Evolutionary conservation across 2,329 filamentous ascomycete genomes (phyloP), one percentile per base, ranked within the genome.

Genomic region (Microdochium trichocladiopsis): DNA sequence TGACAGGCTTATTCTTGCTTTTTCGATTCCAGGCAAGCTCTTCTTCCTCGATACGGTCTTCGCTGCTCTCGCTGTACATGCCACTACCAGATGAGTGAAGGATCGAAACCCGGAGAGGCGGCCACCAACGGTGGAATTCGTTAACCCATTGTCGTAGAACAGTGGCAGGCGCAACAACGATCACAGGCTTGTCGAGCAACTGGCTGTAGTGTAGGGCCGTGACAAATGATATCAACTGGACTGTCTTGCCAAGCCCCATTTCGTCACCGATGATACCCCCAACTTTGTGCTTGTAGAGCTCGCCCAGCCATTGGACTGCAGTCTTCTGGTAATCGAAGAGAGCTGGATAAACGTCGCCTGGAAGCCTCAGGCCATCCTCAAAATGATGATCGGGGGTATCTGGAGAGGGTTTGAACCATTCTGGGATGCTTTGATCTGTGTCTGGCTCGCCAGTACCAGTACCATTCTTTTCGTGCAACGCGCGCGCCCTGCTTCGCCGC

Each of bases 51-150:
- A 74, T 65, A 22, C 63, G 68, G 25, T 82, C 81, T 66, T 93
- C 88, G 49, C 78, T 76, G 31, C 75, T 76, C 23, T 95, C 75
- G 58, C 95, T 91, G 51, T 96, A 74, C 93, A 99, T 97, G 18
- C 94, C 95, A 66, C 91, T 97, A 2, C 94, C 94, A 4, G 94
- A 96, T 1, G 90, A 90, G 66, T 99, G 94, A 49, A 99, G 69
- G 56, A 99, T 97, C 0, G 92, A 95, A 4, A 99, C 94, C 43
- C 95, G 83, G 28, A 99, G 75, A n/a, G 94, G 87, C n/a, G 94
- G 94, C 95, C 95, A 99, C 95, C 95, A 99, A 12, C 87, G 84
- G 69, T 99, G 95, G 61, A 99, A 97, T 64, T 99, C 94, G 57
- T 95, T 95, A 12, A 96, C 94, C 94, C 94, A 99, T 66, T 99